Conservation (phyloP, 2,329 filamentous ascomycete species). For the Emergomyces orientalis region DNA sequence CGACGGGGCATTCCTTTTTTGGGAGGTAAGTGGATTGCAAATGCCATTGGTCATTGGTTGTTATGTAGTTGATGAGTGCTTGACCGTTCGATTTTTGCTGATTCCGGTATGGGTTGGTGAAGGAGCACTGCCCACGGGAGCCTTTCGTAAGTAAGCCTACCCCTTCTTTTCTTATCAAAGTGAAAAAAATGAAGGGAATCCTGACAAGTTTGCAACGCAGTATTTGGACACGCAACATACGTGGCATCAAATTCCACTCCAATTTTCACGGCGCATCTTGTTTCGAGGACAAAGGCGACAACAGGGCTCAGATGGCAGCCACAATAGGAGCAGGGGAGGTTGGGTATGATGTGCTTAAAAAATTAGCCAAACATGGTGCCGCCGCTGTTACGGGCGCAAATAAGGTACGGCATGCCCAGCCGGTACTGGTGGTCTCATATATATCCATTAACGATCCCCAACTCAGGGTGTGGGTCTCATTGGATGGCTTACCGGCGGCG, state of each 20-base stretch:
- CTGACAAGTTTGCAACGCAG: background rate
- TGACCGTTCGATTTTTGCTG: background rate
- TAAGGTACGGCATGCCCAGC: background rate
- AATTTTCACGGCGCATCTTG: background rate
- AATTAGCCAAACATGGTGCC: background rate
- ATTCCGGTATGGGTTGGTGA: background rate
- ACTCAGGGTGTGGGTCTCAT: background rate
- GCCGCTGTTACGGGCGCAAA: background rate
- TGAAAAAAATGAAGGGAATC: background rate
- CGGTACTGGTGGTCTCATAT: background rate
- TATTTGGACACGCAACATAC: background rate
- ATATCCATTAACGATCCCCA: background rate
- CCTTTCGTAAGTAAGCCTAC: background rate
- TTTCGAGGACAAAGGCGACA: background rate
- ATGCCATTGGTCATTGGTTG: background rate
- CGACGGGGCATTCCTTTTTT: background rate
- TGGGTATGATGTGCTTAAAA: background rate
- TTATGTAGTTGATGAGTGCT: background rate
- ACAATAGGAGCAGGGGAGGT: background rate
- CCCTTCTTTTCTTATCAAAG: background rate
- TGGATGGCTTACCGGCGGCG: constrained; percentile 27
- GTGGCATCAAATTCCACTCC: background rate
- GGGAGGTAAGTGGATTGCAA: background rate
- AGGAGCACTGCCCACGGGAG: background rate
- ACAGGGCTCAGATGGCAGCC: background rate